phyloP scores from a whole-genome alignment of 805 yeast species.

The Saccharomyces mikatae region DNA sequence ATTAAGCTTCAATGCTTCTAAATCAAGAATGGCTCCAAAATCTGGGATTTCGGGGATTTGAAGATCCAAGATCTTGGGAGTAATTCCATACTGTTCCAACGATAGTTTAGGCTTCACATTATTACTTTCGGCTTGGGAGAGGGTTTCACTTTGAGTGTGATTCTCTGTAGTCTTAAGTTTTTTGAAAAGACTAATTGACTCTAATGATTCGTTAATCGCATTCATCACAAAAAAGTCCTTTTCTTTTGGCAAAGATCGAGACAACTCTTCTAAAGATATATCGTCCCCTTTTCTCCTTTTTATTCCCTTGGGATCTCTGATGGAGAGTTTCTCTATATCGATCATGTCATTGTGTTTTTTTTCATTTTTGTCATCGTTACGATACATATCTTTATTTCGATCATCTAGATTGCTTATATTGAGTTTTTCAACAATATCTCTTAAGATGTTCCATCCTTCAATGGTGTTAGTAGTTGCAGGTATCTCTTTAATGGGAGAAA shows the following conservation, averaged over 20 bases:
- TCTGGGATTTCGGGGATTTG: neutral
- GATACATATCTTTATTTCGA: conserved; percentile 1
- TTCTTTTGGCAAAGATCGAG: conserved; percentile 8
- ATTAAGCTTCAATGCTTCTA: neutral
- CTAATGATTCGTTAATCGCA: conserved; percentile 14
- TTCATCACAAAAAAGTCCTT: conserved; percentile 17
- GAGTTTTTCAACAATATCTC: conserved; percentile 13
- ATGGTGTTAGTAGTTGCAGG: conserved; percentile 13
- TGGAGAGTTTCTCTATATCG: conserved; percentile 8
- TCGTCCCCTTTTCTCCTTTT: neutral
- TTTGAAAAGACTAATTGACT: conserved; percentile 1
- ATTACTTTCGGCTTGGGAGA: neutral
- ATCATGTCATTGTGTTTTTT: neutral
- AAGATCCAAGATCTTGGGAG: neutral
- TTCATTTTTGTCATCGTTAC: neutral
- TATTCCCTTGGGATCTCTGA: conserved; percentile 5
- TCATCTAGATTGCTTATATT: neutral
- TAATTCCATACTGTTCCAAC: neutral
- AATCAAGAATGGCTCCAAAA: neutral
- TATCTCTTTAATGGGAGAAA: conserved; percentile 19
- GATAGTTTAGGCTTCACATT: neutral
- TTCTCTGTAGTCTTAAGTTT: neutral
- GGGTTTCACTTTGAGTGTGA: neutral
- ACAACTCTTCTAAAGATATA: neutral
- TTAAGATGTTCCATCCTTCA: conserved; percentile 13